phyloP scores from a whole-genome alignment of 148 eudicot genomes.

The Chenopodium suecicum region DNA sequence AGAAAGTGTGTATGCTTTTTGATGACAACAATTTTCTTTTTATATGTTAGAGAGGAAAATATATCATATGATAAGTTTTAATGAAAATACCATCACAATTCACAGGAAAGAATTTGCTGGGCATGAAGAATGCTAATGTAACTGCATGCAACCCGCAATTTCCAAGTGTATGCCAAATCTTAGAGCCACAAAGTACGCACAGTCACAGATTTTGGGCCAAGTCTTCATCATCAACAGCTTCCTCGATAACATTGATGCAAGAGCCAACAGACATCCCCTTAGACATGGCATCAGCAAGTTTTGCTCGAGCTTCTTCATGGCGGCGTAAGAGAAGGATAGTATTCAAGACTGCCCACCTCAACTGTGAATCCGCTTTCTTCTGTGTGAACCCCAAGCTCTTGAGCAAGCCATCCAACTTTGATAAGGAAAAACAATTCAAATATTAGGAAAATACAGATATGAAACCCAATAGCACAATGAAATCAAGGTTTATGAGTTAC shows the following conservation, averaged over 20 bases:
- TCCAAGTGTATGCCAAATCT: background rate
- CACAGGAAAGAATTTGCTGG: too few relatives aligned
- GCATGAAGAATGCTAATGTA: background rate
- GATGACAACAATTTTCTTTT: too few relatives aligned
- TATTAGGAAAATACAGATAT: background rate
- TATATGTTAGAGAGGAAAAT: too few relatives aligned
- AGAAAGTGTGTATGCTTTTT: background rate
- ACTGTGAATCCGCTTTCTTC: constrained; percentile 92
- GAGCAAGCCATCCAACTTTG: constrained; percentile 71
- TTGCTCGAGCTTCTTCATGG: constrained; percentile 65
- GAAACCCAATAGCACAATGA: background rate
- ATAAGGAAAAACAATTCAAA: background rate
- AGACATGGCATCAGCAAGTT: constrained; percentile 85
- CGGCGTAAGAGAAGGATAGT: constrained; percentile 79
- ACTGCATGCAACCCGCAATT: background rate
- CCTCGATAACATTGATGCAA: constrained; percentile 78
- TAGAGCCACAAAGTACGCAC: background rate
- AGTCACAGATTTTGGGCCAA: constrained; percentile 18
- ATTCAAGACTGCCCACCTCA: constrained; percentile 96
- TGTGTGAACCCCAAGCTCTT: constrained; percentile 88
- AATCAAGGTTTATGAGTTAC: background rate
- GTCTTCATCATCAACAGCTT: constrained; percentile 46
- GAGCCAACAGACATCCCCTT: constrained; percentile 70
- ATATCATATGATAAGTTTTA: too few relatives aligned
- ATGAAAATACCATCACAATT: background rate